These are phyloP conservation scores for Aspergillus fijiensis DNA, from an alignment of 2,329 filamentous ascomycete species.

Conservation along the genomic window DNA sequence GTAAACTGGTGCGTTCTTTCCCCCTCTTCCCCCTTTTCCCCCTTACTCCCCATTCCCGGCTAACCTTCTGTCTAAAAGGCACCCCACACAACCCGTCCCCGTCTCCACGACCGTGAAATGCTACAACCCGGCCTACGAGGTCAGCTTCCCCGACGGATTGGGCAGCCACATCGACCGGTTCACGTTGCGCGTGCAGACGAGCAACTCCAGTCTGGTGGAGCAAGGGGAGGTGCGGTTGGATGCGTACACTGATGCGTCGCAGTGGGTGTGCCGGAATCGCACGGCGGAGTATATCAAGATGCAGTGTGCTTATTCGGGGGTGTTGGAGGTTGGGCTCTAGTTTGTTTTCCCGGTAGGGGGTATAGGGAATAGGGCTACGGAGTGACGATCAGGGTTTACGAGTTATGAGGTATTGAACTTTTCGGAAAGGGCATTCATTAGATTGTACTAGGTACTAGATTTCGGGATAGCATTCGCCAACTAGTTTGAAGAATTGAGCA, in stretches of 20 bases:
- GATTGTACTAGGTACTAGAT: too few relatives aligned
- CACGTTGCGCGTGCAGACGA: neutral
- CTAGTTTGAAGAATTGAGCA: too few relatives aligned
- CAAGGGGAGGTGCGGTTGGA: neutral
- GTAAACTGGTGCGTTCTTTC: neutral
- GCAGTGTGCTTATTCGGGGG: neutral
- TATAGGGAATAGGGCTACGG: too few relatives aligned
- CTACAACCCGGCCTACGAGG: neutral
- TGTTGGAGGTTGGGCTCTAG: neutral
- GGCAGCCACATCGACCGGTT: neutral
- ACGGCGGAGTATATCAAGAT: neutral
- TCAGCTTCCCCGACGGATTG: neutral
- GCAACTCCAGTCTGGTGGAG: neutral
- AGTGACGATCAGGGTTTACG: too few relatives aligned
- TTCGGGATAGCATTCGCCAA: too few relatives aligned
- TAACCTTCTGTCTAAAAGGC: neutral
- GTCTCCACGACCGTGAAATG: neutral
- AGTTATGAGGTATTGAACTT: too few relatives aligned
- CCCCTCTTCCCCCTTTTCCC: neutral
- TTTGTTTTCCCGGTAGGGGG: too few relatives aligned
- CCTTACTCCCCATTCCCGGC: neutral
- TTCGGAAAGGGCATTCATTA: too few relatives aligned
- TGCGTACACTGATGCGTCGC: neutral
- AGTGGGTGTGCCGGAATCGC: neutral
- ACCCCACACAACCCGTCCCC: neutral